A percentile compares a stretch with the other conserved stretches of the same genome.
Conservation (phyloP, 2,329 filamentous ascomycete species). For the Aspergillus phoenicis region DNA sequence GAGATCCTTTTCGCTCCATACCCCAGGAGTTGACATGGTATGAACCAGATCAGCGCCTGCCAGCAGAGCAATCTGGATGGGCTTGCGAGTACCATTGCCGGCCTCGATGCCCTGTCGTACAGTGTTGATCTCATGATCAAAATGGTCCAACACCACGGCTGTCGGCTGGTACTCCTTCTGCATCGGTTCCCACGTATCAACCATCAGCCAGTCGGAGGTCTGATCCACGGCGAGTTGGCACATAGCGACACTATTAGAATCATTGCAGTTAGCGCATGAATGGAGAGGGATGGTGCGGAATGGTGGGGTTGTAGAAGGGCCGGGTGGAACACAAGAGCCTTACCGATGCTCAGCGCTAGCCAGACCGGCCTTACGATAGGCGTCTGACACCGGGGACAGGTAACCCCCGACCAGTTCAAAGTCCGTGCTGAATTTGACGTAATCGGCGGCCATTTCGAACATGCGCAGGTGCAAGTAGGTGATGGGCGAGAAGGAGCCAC, state of each 20-base stretch:
- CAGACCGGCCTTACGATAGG: slow-evolving; percentile 78
- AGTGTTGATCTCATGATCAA: slow-evolving; percentile 84
- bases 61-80: slow-evolving; percentile 75
- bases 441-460: slow-evolving; percentile 85
- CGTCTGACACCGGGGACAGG: slow-evolving; percentile 73
- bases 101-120: slow-evolving; percentile 73
- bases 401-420: slow-evolving; percentile 89
- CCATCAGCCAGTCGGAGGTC: slow-evolving; percentile 78
- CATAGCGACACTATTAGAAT: slow-evolving; percentile 70
- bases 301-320: neutral
- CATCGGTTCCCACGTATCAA: slow-evolving; percentile 86
- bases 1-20: slow-evolving; percentile 84
- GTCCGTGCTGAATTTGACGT: slow-evolving; percentile 70
- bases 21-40: slow-evolving; percentile 69
- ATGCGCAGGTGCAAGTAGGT: slow-evolving; percentile 68
- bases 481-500: slow-evolving; percentile 67
- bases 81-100: slow-evolving; percentile 65
- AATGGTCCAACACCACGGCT: slow-evolving; percentile 85
- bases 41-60: slow-evolving; percentile 76
- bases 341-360: slow-evolving; percentile 71
- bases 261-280: slow-evolving; percentile 1
- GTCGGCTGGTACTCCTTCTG: slow-evolving; percentile 85
- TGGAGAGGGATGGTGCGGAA: too few species aligned
- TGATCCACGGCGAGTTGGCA: slow-evolving; percentile 75
- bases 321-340: slow-evolving; percentile 10